Evolutionary conservation across 176 grass and related monocot genomes (phyloP), one percentile per base, ranked within the genome.

Genomic region (Oryza longistaminata): DNA sequence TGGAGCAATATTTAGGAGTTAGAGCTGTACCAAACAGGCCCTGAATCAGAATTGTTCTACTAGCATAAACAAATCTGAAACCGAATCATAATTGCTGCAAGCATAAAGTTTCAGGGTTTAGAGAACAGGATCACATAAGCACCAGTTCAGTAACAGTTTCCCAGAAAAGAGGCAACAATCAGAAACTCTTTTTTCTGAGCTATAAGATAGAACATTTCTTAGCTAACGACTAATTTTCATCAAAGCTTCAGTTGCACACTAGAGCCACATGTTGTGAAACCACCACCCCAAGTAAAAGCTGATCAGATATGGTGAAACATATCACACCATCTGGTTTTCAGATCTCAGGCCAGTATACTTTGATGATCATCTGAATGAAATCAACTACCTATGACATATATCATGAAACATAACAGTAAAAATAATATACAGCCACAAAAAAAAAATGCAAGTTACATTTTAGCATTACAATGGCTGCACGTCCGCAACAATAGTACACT

Each of bases 211-310:
- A 75, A 31, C 13, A 52, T 16, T 75, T 71, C 64, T 33, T 33
- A 71, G 70, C 42, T 21, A 75, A 34, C 40, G 72, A n/a, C 42
- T 40, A 52, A 27, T 52, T 88, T 70, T 65, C 25, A 66, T 50
- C 70, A 65, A 76, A 22, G 33, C n/a, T 85, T 80, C 14, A 29
- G 81, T 70, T 89, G 82, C 61, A 85, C 61, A 42, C 81, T 49
- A 75, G 14, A 62, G 76, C 26, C 87, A 85, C 82, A 69, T 75
- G 76, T 62, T 62, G 64, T 17, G 37, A 61, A 89, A 70, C 70
- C 37, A 74, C 76, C 64, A 85, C 21, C 50, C 61, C 19, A 49
- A 15, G 11, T 21, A 81, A 70, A 70, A 48, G 22, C 11, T 81
- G 77, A 67, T 68, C 48, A 64, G 64, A 75, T 67, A 89, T 64